Evolutionary conservation across 2,329 filamentous ascomycete species (phyloP), one percentile per base, ranked within the genome.

Genomic region (Aspergillus sp.): DNA sequence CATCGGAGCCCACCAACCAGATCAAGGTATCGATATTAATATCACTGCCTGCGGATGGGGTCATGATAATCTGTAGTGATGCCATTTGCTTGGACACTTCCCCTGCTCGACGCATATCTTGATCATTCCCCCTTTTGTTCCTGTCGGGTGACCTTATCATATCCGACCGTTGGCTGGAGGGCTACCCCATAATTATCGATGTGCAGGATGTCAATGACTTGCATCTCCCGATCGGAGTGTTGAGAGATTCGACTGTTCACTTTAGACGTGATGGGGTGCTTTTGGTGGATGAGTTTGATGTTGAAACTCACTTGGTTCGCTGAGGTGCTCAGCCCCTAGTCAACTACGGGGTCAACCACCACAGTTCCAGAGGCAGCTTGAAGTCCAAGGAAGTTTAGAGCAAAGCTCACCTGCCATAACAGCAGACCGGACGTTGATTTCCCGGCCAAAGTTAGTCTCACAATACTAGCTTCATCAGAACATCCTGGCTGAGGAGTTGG

Each of bases 61-160:
- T 52, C 51, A 39, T 21, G 39, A 47, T 55, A 44, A 47, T 55
- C 27, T 2, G 8, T 11, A 36, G 21, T 55, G 53, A 55, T 44
- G 39, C 53, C 53, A 55, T 55, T 55, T 25, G 53, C 23, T 39
- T 36, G 21, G 27, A 30, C 10, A 5, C 32, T 11, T 36, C 11
- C 32, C 32, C 32, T 36, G 32, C 32, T 36, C 10, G 32, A 13
- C 10, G 32, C 32, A 36, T 36, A 13, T 36, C 11, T 36, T 36
- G 11, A 36, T 36, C 11, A 13, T 36, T 36, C 10, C 32, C 30
- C 32, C 11, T 36, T 36, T 13, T 36, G 25, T 27, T 17, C 23
- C 10, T 50, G 25, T 50, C 47, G 23, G 25, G 25, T 50, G 47
- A 32, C 47, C 23, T 50, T 49, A 49, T 49, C 44, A 25, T n/a